These are phyloP conservation scores for Nephelium lappaceum DNA, from an alignment of 345 rosid genomes.

Conservation along the genomic window DNA sequence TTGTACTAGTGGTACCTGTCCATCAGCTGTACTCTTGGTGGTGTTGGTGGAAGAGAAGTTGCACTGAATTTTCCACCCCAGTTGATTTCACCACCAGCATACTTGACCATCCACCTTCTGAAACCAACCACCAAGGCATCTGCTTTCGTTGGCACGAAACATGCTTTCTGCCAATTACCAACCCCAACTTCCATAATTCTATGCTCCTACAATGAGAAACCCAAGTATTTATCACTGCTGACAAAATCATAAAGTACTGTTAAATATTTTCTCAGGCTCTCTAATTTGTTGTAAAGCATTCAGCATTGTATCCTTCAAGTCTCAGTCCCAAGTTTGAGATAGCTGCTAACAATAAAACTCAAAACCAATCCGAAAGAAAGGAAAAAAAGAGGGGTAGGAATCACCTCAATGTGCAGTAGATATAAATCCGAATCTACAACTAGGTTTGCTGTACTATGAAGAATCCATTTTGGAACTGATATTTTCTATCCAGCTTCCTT, in stretches of 20 bases:
- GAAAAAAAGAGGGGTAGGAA: background rate
- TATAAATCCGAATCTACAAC: constrained; percentile 85
- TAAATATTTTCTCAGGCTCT: background rate
- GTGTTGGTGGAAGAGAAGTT: constrained; percentile 65
- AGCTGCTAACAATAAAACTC: background rate
- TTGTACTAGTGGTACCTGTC: constrained; percentile 54
- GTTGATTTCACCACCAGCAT: constrained; percentile 58
- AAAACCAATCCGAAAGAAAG: background rate
- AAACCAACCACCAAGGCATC: constrained; percentile 73
- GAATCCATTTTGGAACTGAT: constrained; percentile 82
- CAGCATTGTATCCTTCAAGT: too few species aligned
- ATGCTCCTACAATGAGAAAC: constrained; percentile 56
- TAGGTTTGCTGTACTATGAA: constrained; percentile 69
- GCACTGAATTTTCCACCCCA: constrained; percentile 73
- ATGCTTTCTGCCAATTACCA: constrained; percentile 80
- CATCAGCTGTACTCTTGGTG: constrained; percentile 74
- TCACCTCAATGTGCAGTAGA: constrained; percentile 86
- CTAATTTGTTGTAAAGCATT: too few species aligned
- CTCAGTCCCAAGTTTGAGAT: too few species aligned
- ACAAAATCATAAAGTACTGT: background rate
- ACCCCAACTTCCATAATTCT: constrained; percentile 66
- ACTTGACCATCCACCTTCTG: constrained; percentile 78
- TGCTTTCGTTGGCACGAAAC: constrained; percentile 78
- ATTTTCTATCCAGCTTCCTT: constrained; percentile 60
- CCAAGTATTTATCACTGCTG: background rate